Conservation (phyloP, 169 alveolate genomes). For the Fabrea salina region DNA sequence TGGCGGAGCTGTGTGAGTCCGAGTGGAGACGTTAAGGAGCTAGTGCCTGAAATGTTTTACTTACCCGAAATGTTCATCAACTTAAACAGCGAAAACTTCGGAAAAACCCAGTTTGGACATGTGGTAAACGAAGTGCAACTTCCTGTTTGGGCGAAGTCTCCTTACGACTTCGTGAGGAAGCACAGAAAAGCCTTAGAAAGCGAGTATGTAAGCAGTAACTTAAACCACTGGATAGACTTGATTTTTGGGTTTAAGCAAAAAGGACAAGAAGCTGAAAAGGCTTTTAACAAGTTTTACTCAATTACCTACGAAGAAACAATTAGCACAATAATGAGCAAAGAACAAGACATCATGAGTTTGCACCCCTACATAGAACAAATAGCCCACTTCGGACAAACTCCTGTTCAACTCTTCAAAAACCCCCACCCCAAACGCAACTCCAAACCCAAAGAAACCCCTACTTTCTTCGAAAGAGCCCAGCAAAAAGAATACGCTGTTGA, state of each 20-base stretch:
- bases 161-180: conserved; percentile 56
- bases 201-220: conserved; percentile 41
- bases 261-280: conserved; percentile 54
- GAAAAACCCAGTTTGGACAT: conserved; percentile 14
- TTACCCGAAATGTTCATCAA: conserved; percentile 71
- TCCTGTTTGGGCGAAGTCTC: conserved; percentile 71
- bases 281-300: conserved; percentile 34
- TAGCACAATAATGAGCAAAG: background rate
- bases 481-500: background rate
- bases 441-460: background rate
- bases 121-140: conserved; percentile 62
- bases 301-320: conserved; percentile 42
- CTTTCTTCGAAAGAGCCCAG: background rate
- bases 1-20: conserved; percentile 43
- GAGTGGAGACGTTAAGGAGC: conserved; percentile 57
- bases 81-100: conserved; percentile 2
- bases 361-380: conserved; percentile 37
- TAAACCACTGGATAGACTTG: conserved; percentile 69
- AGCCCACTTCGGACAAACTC: conserved; percentile 91
- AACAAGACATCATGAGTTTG: background rate
- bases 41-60: conserved; percentile 69
- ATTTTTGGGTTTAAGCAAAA: conserved; percentile 73
- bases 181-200: conserved; percentile 65
- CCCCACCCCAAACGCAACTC: conserved; percentile 27
- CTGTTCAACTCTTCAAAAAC: conserved; percentile 75